Evolutionary conservation across 192 early-diverging fungal species (phyloP).

Genomic region (Radiomyces spectabilis): DNA sequence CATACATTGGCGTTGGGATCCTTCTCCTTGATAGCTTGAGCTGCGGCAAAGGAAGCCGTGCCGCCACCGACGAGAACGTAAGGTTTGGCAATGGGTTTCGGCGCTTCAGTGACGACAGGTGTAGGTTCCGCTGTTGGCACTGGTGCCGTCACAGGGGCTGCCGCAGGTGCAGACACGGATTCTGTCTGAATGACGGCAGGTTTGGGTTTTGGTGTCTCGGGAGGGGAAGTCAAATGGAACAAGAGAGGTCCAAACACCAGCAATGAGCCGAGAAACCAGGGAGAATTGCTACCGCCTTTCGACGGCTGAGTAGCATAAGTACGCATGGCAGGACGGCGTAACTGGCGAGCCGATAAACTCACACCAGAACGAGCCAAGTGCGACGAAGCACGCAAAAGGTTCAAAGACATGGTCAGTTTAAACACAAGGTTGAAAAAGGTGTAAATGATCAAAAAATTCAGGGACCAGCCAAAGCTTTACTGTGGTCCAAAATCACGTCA

Average conservation of each 20-base stretch:
- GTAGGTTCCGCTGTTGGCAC: conserved; percentile 2
- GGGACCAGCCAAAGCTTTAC: too few species aligned
- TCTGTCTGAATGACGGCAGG: background rate
- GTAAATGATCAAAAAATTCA: too few species aligned
- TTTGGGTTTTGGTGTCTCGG: too few species aligned
- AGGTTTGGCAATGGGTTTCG: conserved; percentile 28
- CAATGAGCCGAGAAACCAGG: conserved; percentile 39
- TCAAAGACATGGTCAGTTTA: too few species aligned
- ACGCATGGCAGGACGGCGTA: background rate
- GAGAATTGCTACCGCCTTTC: conserved; percentile 1
- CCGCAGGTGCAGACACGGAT: background rate
- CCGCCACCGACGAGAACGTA: conserved; percentile 49
- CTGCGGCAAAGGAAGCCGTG: conserved; percentile 51
- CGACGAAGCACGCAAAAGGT: too few species aligned
- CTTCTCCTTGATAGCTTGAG: conserved; percentile 50
- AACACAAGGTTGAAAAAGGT: too few species aligned
- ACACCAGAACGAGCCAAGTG: too few species aligned
- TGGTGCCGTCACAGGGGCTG: background rate
- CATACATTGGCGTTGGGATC: conserved; percentile 52
- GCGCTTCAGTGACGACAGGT: conserved; percentile 7
- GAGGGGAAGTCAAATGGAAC: conserved; percentile 37
- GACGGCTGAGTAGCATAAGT: background rate
- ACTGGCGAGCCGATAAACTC: too few species aligned
- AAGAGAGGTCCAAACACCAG: conserved; percentile 40
- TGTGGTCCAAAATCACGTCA: too few species aligned